phyloP scores from a whole-genome alignment of 257 asterid species.

The Hygrophila difformis region DNA sequence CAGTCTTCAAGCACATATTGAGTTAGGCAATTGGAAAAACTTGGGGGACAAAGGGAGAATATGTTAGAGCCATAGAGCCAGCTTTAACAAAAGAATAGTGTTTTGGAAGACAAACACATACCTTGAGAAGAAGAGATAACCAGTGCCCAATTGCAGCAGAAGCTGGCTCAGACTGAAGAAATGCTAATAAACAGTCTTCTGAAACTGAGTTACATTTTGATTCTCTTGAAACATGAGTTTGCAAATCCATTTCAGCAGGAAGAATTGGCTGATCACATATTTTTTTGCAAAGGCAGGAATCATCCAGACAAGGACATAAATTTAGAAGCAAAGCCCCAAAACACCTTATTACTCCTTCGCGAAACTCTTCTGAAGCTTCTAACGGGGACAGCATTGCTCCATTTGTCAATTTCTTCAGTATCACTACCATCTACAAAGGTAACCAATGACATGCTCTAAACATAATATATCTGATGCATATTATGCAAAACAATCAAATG shows the following conservation, averaged over 20 bases:
- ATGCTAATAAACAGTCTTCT: conserved; percentile 61
- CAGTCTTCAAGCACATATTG: conserved; percentile 60
- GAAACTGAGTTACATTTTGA: conserved; percentile 21
- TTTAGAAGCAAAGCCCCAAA: conserved; percentile 65
- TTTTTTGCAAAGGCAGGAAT: conserved; percentile 66
- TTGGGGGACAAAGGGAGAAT: conserved; percentile 6
- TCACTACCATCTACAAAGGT: conserved; percentile 56
- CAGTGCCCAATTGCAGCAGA: conserved; percentile 95
- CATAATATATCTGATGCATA: too few species aligned
- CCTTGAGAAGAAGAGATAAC: conserved; percentile 95
- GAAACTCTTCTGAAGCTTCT: conserved; percentile 96
- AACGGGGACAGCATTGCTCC: conserved; percentile 74
- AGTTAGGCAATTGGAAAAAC: conserved; percentile 24
- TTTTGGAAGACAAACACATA: conserved; percentile 23
- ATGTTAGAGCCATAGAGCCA: conserved; percentile 9
- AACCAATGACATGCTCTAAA: conserved; percentile 5
- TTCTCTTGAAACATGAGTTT: conserved; percentile 20
- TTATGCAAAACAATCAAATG: too few species aligned
- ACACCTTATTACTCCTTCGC: conserved; percentile 81
- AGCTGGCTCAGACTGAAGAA: conserved; percentile 88
- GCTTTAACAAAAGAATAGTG: conserved; percentile 1
- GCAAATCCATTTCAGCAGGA: conserved; percentile 29
- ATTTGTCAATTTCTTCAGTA: conserved; percentile 72
- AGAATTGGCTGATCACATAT: conserved; percentile 35
- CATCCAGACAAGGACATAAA: conserved; percentile 52